Base-by-base conservation (phyloP, 2,329 filamentous ascomycete species). In the Chaetomium strumarium region DNA sequence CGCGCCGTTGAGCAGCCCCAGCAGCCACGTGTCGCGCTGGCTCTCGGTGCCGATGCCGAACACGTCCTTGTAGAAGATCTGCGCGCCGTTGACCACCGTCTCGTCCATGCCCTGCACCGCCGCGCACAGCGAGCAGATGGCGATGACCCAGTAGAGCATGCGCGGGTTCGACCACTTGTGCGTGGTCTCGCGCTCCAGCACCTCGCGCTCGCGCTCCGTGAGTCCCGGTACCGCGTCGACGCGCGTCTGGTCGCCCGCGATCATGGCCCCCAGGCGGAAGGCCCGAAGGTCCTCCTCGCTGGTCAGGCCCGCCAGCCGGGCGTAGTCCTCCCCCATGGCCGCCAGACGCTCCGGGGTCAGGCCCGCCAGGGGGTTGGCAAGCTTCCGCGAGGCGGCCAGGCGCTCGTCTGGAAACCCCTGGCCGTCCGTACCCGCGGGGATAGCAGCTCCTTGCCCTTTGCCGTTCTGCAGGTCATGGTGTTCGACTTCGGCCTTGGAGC, bases 41-140 rank as follows among this genome's bases (percentile, higher is more conserved):
- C 75, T 74, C 37, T 77, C 65, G 61, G 75, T 70, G 45, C 68
- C 74, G 49, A 87, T 85, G 17, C 78, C 78, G 54, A 88, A 86
- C 53, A 82, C 73, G 2, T 65, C 59, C 53, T 77, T 75, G 65
- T 84, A 87, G 66, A 85, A 85, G 20, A 80, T 73, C 58, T 87
- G 84, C 9, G 81, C 83, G 40, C 83, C 83, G 61, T 86, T 86
- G 58, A 86, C 80, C 29, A 85, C 83, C 0, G 82, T 85, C 67
- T 86, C 81, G 64, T 86, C 82, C 81, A 85, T 85, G 60, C 84
- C 84, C 63, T 88, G 85, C 0, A 88, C 85, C 20, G 83, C 83
- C 14, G 85, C 85, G 40, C 79, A 84, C 17, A 81, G 73, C n/a
- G 81, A 85, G 61, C 83, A 86, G 34, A 84, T 72, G 13, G 83